Conservation (phyloP, 2,329 filamentous ascomycete genomes). For the Fusarium coffeatum region DNA sequence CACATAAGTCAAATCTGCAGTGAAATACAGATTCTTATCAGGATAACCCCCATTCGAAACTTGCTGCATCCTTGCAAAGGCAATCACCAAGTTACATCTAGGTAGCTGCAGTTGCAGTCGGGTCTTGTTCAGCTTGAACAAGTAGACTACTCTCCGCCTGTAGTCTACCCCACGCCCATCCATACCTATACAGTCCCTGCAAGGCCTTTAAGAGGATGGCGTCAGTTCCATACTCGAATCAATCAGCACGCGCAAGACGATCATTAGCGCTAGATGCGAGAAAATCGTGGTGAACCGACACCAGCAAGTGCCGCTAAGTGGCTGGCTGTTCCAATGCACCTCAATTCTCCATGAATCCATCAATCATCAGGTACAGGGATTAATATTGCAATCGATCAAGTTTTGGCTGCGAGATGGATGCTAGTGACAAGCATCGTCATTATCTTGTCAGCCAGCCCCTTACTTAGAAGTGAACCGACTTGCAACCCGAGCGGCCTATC, state of each 20-base stretch:
- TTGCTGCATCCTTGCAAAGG: constrained; percentile 10
- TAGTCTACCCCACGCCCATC: constrained; percentile 19
- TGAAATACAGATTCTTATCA: background rate
- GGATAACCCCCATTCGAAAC: background rate
- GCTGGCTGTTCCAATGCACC: background rate
- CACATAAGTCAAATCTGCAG: background rate
- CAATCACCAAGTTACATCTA: background rate
- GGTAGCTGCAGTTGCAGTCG: background rate
- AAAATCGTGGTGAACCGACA: constrained; percentile 19
- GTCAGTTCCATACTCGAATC: constrained; percentile 19
- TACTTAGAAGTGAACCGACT: background rate
- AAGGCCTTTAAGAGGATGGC: constrained; percentile 29
- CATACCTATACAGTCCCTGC: constrained; percentile 2
- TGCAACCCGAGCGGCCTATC: background rate
- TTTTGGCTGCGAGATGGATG: constrained; percentile 11
- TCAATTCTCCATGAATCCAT: constrained; percentile 1
- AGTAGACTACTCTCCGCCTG: background rate
- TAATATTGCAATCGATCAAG: constrained; percentile 13
- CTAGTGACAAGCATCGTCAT: constrained; percentile 18
- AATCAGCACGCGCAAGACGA: constrained; percentile 5
- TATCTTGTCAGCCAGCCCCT: constrained; percentile 10
- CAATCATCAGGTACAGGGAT: constrained; percentile 15
- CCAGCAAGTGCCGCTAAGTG: constrained; percentile 20
- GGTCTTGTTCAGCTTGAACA: constrained; percentile 8
- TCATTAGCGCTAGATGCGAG: constrained; percentile 21